Percentiles rank a stretch among this genome's conserved stretches.
Evolutionary conservation across 495 filamentous ascomycete species (phyloP).

Genomic region (Hyaloscypha variabilis): DNA sequence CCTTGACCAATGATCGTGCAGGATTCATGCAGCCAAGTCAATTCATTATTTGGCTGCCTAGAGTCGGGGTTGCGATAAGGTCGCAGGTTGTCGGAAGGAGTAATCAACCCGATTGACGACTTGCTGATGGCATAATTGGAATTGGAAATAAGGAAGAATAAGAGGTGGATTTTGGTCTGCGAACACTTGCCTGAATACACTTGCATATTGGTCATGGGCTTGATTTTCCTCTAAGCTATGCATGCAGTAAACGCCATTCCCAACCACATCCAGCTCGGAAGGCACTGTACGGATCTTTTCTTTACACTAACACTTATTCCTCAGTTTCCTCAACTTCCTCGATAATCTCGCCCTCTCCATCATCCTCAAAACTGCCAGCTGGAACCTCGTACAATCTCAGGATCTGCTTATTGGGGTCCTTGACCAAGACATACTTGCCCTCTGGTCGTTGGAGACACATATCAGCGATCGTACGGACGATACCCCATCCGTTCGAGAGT

Average conservation of each 20-base stretch:
- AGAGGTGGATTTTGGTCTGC: too few species aligned
- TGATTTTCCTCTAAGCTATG: constrained; percentile 1
- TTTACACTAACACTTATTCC: constrained; percentile 18
- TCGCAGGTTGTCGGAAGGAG: background rate
- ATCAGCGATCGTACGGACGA: constrained; percentile 95
- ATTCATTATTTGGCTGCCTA: background rate
- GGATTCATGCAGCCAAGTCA: background rate
- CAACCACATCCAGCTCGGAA: background rate
- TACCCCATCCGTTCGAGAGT: constrained; percentile 97
- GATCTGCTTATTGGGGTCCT: constrained; percentile 95
- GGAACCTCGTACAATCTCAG: constrained; percentile 93
- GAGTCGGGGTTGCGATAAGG: background rate
- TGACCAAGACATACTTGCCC: constrained; percentile 71
- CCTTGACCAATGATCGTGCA: background rate
- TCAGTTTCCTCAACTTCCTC: constrained; percentile 32
- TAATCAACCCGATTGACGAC: background rate
- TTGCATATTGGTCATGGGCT: background rate
- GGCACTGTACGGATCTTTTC: background rate
- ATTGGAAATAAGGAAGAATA: too few species aligned
- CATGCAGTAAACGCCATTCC: background rate
- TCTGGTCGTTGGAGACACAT: constrained; percentile 77
- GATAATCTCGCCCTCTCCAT: constrained; percentile 33
- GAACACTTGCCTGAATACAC: background rate
- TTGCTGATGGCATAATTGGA: too few species aligned
- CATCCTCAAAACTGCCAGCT: constrained; percentile 82